Conservation (phyloP, 768 basidiomycete species). For the Boletus subparvulus region DNA sequence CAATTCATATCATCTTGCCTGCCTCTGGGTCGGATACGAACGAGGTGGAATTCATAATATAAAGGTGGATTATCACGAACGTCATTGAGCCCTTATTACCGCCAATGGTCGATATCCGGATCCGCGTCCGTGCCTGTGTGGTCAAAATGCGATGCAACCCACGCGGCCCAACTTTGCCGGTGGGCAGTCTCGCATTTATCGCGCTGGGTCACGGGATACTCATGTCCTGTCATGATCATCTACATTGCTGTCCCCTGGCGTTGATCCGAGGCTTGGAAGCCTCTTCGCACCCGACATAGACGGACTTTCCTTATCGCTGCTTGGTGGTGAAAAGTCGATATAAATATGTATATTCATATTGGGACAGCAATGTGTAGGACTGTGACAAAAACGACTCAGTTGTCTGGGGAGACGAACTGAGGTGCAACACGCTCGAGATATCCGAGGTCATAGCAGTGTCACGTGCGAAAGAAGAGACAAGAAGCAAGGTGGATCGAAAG, state of each 20-base stretch:
- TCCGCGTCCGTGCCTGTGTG: not conserved
- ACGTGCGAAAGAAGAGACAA: too few relatives aligned
- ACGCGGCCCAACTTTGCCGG: not conserved
- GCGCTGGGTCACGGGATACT: not conserved
- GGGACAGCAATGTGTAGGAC: too few relatives aligned
- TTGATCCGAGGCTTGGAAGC: not conserved
- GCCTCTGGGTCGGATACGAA: not conserved
- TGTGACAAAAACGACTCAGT: too few relatives aligned
- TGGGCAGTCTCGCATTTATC: conserved; percentile 1
- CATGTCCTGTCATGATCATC: not conserved
- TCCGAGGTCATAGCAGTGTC: too few relatives aligned
- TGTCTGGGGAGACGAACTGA: too few relatives aligned
- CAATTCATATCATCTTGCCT: not conserved
- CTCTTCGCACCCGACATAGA: not conserved
- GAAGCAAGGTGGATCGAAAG: too few relatives aligned
- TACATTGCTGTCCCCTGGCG: not conserved
- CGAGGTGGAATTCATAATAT: not conserved
- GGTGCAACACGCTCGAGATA: too few relatives aligned
- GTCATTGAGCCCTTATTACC: not conserved
- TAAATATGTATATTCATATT: too few relatives aligned
- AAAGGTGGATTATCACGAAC: not conserved
- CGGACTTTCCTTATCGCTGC: not conserved
- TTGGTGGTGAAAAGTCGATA: not conserved
- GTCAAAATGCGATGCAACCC: not conserved
- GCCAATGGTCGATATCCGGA: not conserved